phyloP scores from a whole-genome alignment of 169 alveolate species.

The Plasmodium gonderi region DNA sequence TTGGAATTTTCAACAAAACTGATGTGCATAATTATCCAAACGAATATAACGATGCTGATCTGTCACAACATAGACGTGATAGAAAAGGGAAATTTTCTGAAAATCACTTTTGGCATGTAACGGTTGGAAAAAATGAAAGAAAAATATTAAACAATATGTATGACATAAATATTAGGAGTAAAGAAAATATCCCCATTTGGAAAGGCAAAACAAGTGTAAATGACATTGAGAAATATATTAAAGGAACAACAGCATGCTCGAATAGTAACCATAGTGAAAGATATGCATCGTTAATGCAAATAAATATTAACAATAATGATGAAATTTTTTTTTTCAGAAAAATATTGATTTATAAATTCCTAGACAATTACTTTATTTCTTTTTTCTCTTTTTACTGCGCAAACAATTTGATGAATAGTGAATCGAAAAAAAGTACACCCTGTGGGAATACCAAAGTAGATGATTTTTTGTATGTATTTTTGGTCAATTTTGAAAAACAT shows the following conservation, averaged over 20 bases:
- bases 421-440: neutral
- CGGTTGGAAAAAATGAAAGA: neutral
- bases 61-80: too few species aligned
- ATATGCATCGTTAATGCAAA: conserved; percentile 1
- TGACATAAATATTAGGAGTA: conserved; percentile 1
- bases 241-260: neutral
- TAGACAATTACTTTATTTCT: conserved; percentile 56
- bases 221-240: conserved; percentile 17
- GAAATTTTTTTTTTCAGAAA: conserved; percentile 29
- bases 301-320: conserved; percentile 21
- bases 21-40: too few species aligned
- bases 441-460: neutral
- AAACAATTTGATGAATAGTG: neutral
- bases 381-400: conserved; percentile 33
- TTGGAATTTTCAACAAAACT: too few species aligned
- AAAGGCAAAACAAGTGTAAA: neutral
- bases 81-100: neutral
- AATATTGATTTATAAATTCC: conserved; percentile 35
- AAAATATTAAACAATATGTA: conserved; percentile 11
- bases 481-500: conserved; percentile 60
- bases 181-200: neutral
- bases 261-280: conserved; percentile 13
- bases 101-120: neutral
- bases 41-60: too few species aligned
- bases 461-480: conserved; percentile 26